Evolutionary conservation across 768 basidiomycete genomes (phyloP).

Genomic region (Multifurca ochricompacta): DNA sequence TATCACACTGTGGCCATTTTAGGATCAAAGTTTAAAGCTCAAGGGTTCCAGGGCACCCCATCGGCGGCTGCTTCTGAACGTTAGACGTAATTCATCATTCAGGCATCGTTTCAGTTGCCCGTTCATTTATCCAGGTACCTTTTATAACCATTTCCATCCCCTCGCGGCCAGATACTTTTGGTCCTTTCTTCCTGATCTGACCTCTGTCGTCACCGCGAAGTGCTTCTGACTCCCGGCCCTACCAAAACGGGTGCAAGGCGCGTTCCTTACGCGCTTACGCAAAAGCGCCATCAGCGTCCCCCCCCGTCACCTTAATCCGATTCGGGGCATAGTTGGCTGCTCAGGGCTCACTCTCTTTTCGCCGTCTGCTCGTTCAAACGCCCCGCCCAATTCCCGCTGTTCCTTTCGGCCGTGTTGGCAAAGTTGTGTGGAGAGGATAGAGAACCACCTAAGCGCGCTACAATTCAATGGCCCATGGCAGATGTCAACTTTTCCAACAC

Average conservation of each 20-base stretch:
- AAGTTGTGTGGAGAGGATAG: background rate
- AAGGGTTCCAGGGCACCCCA: background rate
- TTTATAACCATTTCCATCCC: background rate
- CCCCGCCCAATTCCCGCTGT: slow-evolving; percentile 5
- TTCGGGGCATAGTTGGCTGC: background rate
- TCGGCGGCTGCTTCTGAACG: background rate
- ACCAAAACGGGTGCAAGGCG: slow-evolving; percentile 1
- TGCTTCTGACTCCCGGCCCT: background rate
- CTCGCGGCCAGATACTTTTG: background rate
- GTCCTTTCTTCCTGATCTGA: slow-evolving; percentile 6
- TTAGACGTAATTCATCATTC: slow-evolving; percentile 7
- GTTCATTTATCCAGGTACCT: slow-evolving; percentile 4
- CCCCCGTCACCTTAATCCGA: background rate
- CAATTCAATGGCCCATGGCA: background rate
- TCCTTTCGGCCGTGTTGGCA: background rate
- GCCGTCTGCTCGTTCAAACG: background rate
- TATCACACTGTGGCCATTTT: background rate
- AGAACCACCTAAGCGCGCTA: background rate
- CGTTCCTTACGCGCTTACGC: background rate
- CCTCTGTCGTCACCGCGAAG: background rate
- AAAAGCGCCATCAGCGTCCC: background rate
- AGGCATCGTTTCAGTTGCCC: background rate
- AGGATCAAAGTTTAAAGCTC: background rate
- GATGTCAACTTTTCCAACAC: slow-evolving; percentile 4
- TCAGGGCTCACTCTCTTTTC: background rate